Percentiles rank a stretch among this genome's conserved stretches.
Evolutionary conservation across 164 flowering plant species (phyloP).

Genomic region (Euptelea pleiosperma): DNA sequence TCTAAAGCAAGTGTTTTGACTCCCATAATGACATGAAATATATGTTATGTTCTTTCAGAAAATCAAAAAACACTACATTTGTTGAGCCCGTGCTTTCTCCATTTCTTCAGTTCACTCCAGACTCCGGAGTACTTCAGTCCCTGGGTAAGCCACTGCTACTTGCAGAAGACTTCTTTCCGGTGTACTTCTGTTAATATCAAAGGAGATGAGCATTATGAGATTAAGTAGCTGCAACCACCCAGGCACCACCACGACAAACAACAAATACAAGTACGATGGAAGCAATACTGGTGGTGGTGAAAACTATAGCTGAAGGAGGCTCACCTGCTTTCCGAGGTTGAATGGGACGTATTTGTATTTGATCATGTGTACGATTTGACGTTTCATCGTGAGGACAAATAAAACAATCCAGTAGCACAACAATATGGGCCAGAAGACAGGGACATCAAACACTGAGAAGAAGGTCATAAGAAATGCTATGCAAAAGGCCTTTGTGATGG

Average conservation of each 20-base stretch:
- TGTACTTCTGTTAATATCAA: conserved; percentile 26
- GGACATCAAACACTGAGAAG: conserved; percentile 50
- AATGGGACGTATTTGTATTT: conserved; percentile 45
- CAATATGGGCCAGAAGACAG: conserved; percentile 50
- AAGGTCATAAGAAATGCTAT: conserved; percentile 38
- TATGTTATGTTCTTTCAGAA: conserved; percentile 4
- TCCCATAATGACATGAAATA: conserved; percentile 5
- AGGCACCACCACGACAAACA: no score
- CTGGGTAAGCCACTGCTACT: conserved; percentile 19
- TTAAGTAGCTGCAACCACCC: no score
- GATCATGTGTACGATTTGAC: conserved; percentile 49
- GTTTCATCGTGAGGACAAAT: conserved; percentile 49
- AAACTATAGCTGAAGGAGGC: neutral
- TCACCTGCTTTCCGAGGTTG: conserved; percentile 48
- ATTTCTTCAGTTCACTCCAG: conserved; percentile 3
- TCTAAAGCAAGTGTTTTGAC: conserved; percentile 1
- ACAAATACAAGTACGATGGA: no score
- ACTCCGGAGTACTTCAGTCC: conserved; percentile 18
- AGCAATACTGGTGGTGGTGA: neutral
- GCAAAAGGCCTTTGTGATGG: conserved; percentile 36
- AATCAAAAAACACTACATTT: conserved; percentile 1
- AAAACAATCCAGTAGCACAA: conserved; percentile 50
- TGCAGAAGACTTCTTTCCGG: conserved; percentile 26
- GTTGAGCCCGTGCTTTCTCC: neutral
- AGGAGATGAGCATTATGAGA: neutral